Conservation (phyloP, 495 filamentous ascomycete species). For the Delitschia confertaspora region DNA sequence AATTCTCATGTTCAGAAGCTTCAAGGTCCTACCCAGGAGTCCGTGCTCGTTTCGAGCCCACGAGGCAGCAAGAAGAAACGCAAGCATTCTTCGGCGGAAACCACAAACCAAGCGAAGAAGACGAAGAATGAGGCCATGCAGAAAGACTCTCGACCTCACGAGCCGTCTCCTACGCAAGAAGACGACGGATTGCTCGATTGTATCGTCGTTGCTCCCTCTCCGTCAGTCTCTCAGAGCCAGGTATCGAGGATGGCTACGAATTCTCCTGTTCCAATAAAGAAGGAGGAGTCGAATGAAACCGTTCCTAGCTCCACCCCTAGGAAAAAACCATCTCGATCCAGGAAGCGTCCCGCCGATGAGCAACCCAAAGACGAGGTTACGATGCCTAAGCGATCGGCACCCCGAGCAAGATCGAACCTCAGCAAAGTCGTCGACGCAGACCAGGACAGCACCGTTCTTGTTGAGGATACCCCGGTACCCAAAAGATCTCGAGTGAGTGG, state of each 20-base stretch:
- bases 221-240: background rate
- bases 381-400: constrained; percentile 17
- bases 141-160: constrained; percentile 14
- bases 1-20: background rate
- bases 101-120: constrained; percentile 13
- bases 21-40: constrained; percentile 6
- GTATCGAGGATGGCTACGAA: too few species aligned
- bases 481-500: constrained; percentile 19
- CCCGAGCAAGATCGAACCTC: constrained; percentile 14
- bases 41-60: background rate
- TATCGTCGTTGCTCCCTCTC: constrained; percentile 27
- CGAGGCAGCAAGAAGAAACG: constrained; percentile 21
- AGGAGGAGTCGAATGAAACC: background rate
- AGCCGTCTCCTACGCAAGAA: constrained; percentile 11
- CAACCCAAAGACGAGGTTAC: constrained; percentile 1
- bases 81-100: constrained; percentile 7
- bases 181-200: constrained; percentile 27
- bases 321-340: background rate
- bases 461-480: constrained; percentile 28
- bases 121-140: constrained; percentile 16
- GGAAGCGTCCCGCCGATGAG: background rate
- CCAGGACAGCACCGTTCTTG: constrained; percentile 14
- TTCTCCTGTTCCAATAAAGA: background rate
- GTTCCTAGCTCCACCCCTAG: too few species aligned
- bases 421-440: constrained; percentile 16